Conservation (phyloP, 176 grass and related monocot species). For the Ampelocalamus luodianensis region DNA sequence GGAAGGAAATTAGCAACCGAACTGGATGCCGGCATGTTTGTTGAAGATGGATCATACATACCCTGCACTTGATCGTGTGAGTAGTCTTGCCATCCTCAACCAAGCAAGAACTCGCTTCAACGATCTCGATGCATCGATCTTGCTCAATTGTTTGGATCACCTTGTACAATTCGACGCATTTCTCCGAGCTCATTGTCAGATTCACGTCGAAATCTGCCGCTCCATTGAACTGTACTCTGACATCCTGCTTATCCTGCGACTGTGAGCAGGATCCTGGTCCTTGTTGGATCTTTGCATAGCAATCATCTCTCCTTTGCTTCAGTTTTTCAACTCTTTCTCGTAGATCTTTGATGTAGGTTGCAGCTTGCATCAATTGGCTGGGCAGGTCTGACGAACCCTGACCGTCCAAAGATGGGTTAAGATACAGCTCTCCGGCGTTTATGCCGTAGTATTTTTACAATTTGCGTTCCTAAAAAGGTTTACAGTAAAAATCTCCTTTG, state of each 20-base stretch:
- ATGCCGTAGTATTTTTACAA: no score
- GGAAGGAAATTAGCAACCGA: not conserved
- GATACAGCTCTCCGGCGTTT: not conserved
- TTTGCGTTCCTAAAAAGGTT: no score
- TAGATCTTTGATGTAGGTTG: constrained; percentile 37
- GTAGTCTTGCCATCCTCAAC: not conserved
- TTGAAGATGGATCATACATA: not conserved
- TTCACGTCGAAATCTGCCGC: constrained; percentile 28
- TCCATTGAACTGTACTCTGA: not conserved
- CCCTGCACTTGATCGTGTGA: constrained; percentile 42
- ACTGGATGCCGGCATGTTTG: not conserved
- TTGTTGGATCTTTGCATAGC: constrained; percentile 5
- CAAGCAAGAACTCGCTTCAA: constrained; percentile 20
- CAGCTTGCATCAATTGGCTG: constrained; percentile 6
- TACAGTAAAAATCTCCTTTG: no score
- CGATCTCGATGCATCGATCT: constrained; percentile 8
- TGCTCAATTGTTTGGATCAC: constrained; percentile 22
- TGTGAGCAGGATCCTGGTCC: not conserved
- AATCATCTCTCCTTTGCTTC: constrained; percentile 39
- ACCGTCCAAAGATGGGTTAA: not conserved
- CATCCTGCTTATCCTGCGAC: not conserved
- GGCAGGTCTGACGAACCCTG: constrained; percentile 30
- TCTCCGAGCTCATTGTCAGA: not conserved
- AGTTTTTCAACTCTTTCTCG: constrained; percentile 43
- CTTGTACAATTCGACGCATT: not conserved